Conservation (phyloP, 257 asterid genomes). For the Gentiana dahurica region DNA sequence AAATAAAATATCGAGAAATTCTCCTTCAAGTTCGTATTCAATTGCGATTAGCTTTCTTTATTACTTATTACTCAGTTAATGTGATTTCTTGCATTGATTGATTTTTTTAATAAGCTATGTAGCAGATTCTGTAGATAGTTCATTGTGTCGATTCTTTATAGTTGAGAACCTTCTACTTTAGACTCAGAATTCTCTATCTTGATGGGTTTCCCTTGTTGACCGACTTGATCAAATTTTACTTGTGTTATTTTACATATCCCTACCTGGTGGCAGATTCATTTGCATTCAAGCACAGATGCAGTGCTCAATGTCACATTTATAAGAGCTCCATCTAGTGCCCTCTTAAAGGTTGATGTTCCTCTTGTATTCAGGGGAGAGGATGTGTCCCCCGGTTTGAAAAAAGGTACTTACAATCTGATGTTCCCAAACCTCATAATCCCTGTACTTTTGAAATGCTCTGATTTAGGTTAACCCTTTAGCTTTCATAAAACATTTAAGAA, state of each 20-base stretch:
- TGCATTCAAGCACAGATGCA: constrained; percentile 69
- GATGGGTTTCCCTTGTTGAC: too few relatives aligned
- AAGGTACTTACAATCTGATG: constrained; percentile 35
- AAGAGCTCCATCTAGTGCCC: constrained; percentile 76
- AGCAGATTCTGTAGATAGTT: too few relatives aligned
- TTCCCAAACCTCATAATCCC: background rate
- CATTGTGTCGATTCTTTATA: too few relatives aligned
- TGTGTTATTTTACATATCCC: constrained; percentile 4
- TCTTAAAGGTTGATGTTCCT: constrained; percentile 71
- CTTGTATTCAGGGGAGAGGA: constrained; percentile 78
- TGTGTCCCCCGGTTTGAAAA: constrained; percentile 74
- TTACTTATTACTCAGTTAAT: too few relatives aligned
- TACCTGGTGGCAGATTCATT: constrained; percentile 64
- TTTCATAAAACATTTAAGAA: background rate
- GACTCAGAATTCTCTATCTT: too few relatives aligned
- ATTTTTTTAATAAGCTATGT: too few relatives aligned
- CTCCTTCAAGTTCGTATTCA: too few relatives aligned
- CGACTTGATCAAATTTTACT: constrained; percentile 7
- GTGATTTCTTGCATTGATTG: too few relatives aligned
- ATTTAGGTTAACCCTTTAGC: too few relatives aligned
- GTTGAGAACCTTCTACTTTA: too few relatives aligned
- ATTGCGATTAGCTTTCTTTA: too few relatives aligned
- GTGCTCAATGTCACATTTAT: constrained; percentile 83
- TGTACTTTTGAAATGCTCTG: constrained; percentile 3
- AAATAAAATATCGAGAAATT: too few relatives aligned